Percentiles rank a stretch among this genome's conserved stretches.
These are phyloP conservation scores for Sicyos baderoa DNA, from an alignment of 306 rosid species.

Conservation along the genomic window DNA sequence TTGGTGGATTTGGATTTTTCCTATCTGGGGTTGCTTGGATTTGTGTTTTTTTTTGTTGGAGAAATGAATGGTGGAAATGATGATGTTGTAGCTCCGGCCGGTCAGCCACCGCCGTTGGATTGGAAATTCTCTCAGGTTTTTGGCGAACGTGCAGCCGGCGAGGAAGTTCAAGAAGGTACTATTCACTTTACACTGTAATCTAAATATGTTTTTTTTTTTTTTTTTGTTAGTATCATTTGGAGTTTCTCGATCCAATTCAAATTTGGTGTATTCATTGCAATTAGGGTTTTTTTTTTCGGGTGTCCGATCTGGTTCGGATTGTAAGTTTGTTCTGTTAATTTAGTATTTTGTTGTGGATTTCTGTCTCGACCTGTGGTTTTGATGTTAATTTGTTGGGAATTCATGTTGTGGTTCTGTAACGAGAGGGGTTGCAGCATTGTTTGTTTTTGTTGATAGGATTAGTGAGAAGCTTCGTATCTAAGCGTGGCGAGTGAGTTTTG, in stretches of 20 bases:
- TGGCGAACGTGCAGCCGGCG: constrained; percentile 96
- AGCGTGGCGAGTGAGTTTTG: constrained; percentile 1
- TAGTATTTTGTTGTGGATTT: constrained; percentile 22
- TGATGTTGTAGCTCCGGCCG: constrained; percentile 80
- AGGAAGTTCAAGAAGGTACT: constrained; percentile 98
- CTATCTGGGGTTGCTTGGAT: constrained; percentile 39
- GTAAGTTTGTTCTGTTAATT: constrained; percentile 7
- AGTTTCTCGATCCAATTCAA: constrained; percentile 59
- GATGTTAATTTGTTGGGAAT: not conserved
- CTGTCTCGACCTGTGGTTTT: constrained; percentile 25
- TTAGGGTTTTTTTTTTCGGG: constrained; percentile 46
- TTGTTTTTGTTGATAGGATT: not conserved
- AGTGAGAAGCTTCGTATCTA: not conserved
- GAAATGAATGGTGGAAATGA: constrained; percentile 91
- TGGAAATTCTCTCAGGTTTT: constrained; percentile 99
- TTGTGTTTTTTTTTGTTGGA: constrained; percentile 21
- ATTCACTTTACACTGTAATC: not conserved
- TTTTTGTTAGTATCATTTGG: constrained; percentile 5
- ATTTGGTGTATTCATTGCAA: constrained; percentile 27
- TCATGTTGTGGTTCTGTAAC: constrained; percentile 27
- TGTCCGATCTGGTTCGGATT: constrained; percentile 55
- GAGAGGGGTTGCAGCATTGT: constrained; percentile 24
- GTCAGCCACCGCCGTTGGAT: constrained; percentile 69
- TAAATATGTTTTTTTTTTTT: not conserved
- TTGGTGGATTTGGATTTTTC: constrained; percentile 39